A percentile compares a stretch with the other conserved stretches of the same genome.
These are phyloP conservation scores for Rhodofomes roseus DNA, from an alignment of 1,284 basidiomycete species.

Conservation along the genomic window DNA sequence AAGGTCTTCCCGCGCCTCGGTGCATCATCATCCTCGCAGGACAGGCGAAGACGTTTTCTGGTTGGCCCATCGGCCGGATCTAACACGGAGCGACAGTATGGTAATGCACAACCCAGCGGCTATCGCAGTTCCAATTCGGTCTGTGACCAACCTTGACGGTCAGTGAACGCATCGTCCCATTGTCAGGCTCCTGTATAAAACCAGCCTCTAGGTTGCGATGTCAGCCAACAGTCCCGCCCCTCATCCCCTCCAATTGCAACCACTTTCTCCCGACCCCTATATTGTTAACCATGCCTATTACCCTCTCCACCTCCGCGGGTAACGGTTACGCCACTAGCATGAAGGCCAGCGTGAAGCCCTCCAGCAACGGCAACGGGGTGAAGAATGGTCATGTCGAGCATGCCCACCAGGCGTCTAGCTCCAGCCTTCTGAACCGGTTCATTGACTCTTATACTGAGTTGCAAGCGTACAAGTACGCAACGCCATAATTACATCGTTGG, in stretches of 20 bases:
- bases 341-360: background rate
- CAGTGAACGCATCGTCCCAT: background rate
- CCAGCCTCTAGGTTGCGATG: background rate
- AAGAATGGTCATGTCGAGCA: slow-evolving; percentile 7
- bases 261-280: background rate
- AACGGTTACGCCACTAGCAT: slow-evolving; percentile 2
- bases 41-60: background rate
- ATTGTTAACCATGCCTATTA: slow-evolving; percentile 4
- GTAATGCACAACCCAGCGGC: background rate
- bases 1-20: background rate
- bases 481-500: slow-evolving; percentile 9
- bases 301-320: background rate
- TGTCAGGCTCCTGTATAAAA: background rate
- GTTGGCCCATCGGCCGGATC: slow-evolving; percentile 7
- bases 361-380: background rate
- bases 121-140: background rate
- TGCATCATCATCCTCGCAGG: background rate
- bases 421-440: slow-evolving; percentile 24
- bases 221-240: background rate
- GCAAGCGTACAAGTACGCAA: slow-evolving; percentile 24
- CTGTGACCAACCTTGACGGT: background rate
- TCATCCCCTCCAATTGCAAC: background rate
- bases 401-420: background rate
- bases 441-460: slow-evolving; percentile 26
- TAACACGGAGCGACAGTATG: background rate